phyloP scores from a whole-genome alignment of 192 early-diverging fungal genomes.

The Coemansia sp. region DNA sequence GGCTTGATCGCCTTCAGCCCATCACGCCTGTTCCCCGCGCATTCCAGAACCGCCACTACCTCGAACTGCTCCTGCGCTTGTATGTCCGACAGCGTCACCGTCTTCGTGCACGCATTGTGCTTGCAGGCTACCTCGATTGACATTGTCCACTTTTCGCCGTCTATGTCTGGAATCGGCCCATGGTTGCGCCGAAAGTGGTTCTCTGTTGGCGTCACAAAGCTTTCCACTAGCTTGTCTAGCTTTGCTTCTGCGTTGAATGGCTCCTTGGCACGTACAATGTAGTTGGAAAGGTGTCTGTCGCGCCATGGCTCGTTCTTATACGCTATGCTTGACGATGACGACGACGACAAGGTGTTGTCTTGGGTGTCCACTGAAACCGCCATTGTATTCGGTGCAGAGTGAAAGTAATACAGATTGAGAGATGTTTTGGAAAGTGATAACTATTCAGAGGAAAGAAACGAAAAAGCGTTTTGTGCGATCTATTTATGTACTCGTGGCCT shows the following conservation, averaged over 20 bases:
- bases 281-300: conserved; percentile 56
- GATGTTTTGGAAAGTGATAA: too few species aligned
- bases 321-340: neutral
- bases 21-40: conserved; percentile 83
- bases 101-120: conserved; percentile 28
- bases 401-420: too few species aligned
- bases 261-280: conserved; percentile 64
- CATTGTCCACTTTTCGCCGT: conserved; percentile 58
- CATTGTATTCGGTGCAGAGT: neutral
- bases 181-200: conserved; percentile 87
- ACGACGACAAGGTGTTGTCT: neutral
- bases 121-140: conserved; percentile 52
- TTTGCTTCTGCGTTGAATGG: conserved; percentile 90
- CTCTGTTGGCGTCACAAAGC: conserved; percentile 73
- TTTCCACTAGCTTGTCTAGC: conserved; percentile 58
- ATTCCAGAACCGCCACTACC: conserved; percentile 72
- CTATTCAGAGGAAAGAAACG: too few species aligned
- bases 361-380: neutral
- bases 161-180: conserved; percentile 81
- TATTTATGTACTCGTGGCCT: too few species aligned
- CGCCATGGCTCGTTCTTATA: conserved; percentile 73
- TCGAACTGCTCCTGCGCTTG: conserved; percentile 55
- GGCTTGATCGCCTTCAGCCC: conserved; percentile 77
- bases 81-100: conserved; percentile 57
- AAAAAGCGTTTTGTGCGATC: too few species aligned